A percentile compares a stretch with the other conserved stretches of the same genome.
Conservation (phyloP, 1,284 basidiomycete species). For the Leccinum solheimii region DNA sequence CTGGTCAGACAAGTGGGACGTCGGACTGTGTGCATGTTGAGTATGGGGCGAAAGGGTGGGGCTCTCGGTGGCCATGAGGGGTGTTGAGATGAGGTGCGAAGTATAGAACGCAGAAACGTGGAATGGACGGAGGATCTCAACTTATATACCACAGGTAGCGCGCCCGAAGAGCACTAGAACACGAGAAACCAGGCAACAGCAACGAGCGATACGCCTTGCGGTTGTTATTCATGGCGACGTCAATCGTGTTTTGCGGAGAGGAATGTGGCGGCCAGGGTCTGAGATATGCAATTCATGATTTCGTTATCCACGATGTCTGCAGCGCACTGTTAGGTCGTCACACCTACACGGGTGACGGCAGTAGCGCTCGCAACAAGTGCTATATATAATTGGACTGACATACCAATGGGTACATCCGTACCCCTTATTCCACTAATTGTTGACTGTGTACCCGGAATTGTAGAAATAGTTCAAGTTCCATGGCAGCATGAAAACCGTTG, state of each 20-base stretch:
- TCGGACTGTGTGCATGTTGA: not conserved
- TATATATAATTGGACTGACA: not conserved
- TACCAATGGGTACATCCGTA: not conserved
- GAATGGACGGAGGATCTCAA: not conserved
- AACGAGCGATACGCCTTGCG: not conserved
- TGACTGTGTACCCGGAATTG: not conserved
- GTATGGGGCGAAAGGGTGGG: not conserved
- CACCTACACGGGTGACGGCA: not conserved
- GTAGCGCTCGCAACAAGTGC: not conserved
- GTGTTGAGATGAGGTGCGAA: not conserved
- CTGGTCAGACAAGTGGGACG: not conserved
- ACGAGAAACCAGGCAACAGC: not conserved
- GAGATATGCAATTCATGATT: conserved; percentile 3
- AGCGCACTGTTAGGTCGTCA: not conserved
- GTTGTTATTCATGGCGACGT: not conserved
- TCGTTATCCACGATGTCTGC: conserved; percentile 7
- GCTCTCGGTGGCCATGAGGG: not conserved
- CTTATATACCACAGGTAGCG: not conserved
- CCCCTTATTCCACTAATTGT: not conserved
- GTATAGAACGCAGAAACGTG: not conserved
- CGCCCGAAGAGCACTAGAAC: conserved; percentile 8
- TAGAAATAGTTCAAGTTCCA: not conserved
- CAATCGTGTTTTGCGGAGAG: not conserved
- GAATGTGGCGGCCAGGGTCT: conserved; percentile 5
- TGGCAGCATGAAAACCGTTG: not conserved